Evolutionary conservation across 2,329 filamentous ascomycete species (phyloP).

Genomic region (Lizonia empirigonia): DNA sequence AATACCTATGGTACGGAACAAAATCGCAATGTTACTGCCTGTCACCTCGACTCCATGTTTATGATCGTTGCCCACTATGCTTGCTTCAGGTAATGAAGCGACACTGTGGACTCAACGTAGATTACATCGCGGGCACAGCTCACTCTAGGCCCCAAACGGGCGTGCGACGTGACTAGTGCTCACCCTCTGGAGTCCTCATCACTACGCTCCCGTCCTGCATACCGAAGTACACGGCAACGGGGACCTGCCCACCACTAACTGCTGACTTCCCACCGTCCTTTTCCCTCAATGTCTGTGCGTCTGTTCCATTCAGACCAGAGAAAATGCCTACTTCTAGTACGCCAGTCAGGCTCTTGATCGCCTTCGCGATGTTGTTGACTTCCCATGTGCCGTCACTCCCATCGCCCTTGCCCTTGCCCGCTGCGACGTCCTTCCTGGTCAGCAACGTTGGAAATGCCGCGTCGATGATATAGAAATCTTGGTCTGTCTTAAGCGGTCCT

Average conservation of each 20-base stretch:
- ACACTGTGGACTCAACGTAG: too few species aligned
- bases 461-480: slow-evolving; percentile 88
- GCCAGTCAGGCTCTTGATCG: slow-evolving; percentile 81
- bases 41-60: too few species aligned
- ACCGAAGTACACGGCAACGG: slow-evolving; percentile 93
- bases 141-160: too few species aligned
- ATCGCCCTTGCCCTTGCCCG: slow-evolving; percentile 53
- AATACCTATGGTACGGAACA: slow-evolving; percentile 8
- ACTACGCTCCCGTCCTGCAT: slow-evolving; percentile 67
- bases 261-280: slow-evolving; percentile 42
- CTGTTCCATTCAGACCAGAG: slow-evolving; percentile 75
- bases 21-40: slow-evolving; percentile 6
- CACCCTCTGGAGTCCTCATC: slow-evolving; percentile 40
- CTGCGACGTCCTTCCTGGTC: slow-evolving; percentile 62
- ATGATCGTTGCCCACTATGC: too few species aligned
- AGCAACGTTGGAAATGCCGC: slow-evolving; percentile 80
- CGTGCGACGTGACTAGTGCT: too few species aligned
- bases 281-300: slow-evolving; percentile 60
- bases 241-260: slow-evolving; percentile 74
- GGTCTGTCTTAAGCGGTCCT: slow-evolving; percentile 82
- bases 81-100: too few species aligned
- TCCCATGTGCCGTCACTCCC: slow-evolving; percentile 76
- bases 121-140: too few species aligned
- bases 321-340: slow-evolving; percentile 94
- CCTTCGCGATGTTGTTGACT: slow-evolving; percentile 72